Conservation (phyloP, 805 yeast genomes). For the Citeromyces nyonsensis region DNA sequence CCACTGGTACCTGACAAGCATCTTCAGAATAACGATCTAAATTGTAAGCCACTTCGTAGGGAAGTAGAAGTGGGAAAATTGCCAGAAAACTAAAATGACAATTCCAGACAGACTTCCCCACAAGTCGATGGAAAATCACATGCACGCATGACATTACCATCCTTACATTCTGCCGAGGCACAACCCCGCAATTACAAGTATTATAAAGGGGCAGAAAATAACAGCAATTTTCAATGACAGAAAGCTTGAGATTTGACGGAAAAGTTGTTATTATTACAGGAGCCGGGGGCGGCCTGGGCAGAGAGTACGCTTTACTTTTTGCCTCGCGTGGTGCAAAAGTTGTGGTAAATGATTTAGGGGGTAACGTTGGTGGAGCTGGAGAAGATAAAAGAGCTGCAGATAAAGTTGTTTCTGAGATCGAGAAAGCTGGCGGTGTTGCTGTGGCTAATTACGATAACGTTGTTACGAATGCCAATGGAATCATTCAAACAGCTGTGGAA, state of each 20-base stretch:
- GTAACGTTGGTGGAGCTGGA: conserved; percentile 62
- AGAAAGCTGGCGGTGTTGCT: conserved; percentile 63
- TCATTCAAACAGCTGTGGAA: conserved; percentile 74
- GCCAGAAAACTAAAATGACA: too few relatives aligned
- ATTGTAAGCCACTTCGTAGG: too few relatives aligned
- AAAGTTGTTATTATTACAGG: conserved; percentile 92
- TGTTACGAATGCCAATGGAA: conserved; percentile 64
- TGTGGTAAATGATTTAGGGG: conserved; percentile 90
- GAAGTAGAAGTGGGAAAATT: too few relatives aligned
- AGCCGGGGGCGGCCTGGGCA: conserved; percentile 95
- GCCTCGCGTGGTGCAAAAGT: conserved; percentile 90
- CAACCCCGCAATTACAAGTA: too few relatives aligned
- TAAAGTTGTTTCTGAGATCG: conserved; percentile 75
- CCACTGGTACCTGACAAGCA: too few relatives aligned
- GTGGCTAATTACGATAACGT: conserved; percentile 92
- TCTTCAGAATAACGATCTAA: too few relatives aligned
- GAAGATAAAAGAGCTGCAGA: conserved; percentile 70
- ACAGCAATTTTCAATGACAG: too few relatives aligned
- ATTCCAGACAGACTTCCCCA: too few relatives aligned
- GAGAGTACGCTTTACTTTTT: conserved; percentile 70
- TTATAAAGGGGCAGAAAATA: too few relatives aligned
- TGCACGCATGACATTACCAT: too few relatives aligned
- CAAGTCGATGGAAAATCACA: too few relatives aligned
- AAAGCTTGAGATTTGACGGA: conserved; percentile 40
- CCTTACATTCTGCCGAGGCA: too few relatives aligned